Percentiles rank a stretch among this genome's conserved stretches.
These are phyloP conservation scores for Aspergillus brunneoviolaceus DNA, from an alignment of 2,329 filamentous ascomycete species.

Conservation along the genomic window DNA sequence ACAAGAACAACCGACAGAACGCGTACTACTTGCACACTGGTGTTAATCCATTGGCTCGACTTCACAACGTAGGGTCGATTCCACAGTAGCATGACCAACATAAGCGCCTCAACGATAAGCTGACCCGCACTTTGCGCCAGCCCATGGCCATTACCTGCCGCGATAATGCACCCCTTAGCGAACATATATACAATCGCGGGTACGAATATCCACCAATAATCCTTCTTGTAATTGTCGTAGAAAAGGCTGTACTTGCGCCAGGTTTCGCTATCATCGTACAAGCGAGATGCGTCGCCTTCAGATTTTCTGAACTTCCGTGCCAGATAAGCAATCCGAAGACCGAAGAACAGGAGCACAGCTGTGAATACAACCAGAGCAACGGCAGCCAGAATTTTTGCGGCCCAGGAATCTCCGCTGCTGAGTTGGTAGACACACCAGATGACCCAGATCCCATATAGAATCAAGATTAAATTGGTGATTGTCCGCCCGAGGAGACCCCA, in stretches of 20 bases:
- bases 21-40: conserved; percentile 83
- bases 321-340: conserved; percentile 75
- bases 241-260: conserved; percentile 97
- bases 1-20: conserved; percentile 87
- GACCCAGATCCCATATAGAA: conserved; percentile 93
- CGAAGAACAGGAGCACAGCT: conserved; percentile 75
- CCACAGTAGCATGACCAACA: conserved; percentile 80
- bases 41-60: conserved; percentile 90
- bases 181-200: conserved; percentile 89
- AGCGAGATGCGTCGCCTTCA: conserved; percentile 68
- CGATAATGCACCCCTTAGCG: conserved; percentile 81
- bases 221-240: conserved; percentile 92
- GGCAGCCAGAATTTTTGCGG: conserved; percentile 77
- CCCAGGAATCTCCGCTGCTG: conserved; percentile 90
- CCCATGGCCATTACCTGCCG: conserved; percentile 80
- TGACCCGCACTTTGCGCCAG: conserved; percentile 77
- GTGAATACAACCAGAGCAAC: conserved; percentile 82
- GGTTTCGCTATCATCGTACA: conserved; percentile 85
- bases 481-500: conserved; percentile 89
- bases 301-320: conserved; percentile 71
- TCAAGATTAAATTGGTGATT: conserved; percentile 83
- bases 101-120: conserved; percentile 74
- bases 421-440: conserved; percentile 97
- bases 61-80: conserved; percentile 81
- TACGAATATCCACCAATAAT: conserved; percentile 96